phyloP scores from a whole-genome alignment of 1,139 yeast genomes.

The Saccharomyces hybrid region DNA sequence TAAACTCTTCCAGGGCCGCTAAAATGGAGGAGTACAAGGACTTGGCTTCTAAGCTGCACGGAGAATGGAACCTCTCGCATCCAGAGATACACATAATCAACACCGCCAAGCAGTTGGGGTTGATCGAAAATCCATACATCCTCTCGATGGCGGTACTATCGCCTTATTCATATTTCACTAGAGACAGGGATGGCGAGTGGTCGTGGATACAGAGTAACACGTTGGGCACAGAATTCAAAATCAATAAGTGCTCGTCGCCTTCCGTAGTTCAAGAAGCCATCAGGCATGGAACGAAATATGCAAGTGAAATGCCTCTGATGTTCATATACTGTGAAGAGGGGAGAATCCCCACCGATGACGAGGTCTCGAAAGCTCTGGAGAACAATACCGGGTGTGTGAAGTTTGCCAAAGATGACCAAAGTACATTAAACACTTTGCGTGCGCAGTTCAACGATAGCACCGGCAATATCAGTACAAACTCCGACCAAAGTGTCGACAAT shows the following conservation, averaged over 20 bases:
- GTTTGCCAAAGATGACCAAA: constrained; percentile 21
- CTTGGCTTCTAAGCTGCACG: constrained; percentile 19
- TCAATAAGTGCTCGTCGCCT: constrained; percentile 12
- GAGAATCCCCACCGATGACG: constrained; percentile 2
- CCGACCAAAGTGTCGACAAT: too few relatives aligned
- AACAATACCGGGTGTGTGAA: constrained; percentile 17
- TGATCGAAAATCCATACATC: constrained; percentile 25
- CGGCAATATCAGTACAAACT: not conserved
- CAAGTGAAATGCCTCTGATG: constrained; percentile 28
- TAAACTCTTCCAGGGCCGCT: constrained; percentile 13
- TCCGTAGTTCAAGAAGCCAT: constrained; percentile 19
- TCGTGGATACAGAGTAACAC: constrained; percentile 14
- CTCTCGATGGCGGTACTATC: constrained; percentile 24
- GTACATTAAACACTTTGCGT: constrained; percentile 6
- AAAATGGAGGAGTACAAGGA: constrained; percentile 23
- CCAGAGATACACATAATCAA: constrained; percentile 24
- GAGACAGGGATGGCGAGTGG: constrained; percentile 21
- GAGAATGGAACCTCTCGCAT: constrained; percentile 25
- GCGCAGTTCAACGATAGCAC: not conserved
- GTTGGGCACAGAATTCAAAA: constrained; percentile 14
- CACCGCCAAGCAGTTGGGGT: constrained; percentile 19
- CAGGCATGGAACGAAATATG: constrained; percentile 18
- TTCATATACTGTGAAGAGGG: constrained; percentile 21
- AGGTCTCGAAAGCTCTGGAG: constrained; percentile 13
- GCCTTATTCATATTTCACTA: constrained; percentile 23